Percentiles rank a stretch among this genome's conserved stretches.
Evolutionary conservation across 1,284 basidiomycete species (phyloP).

Genomic region (Tremellales sp.): DNA sequence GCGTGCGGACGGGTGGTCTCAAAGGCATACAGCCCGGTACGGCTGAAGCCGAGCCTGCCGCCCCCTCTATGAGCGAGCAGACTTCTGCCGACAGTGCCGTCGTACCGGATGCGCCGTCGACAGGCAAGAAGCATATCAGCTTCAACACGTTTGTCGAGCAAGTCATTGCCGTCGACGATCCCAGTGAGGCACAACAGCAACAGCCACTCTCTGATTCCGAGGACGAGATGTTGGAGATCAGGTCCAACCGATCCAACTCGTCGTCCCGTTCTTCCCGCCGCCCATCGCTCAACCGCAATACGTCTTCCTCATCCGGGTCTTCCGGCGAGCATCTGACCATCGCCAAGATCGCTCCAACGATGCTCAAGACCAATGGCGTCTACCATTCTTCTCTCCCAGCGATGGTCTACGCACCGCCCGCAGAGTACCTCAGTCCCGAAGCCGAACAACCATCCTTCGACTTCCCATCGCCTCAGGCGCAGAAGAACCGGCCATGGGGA

Average conservation of each 20-base stretch:
- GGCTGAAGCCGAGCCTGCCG: conserved; percentile 10
- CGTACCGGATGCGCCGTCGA: background rate
- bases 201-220: conserved; percentile 51
- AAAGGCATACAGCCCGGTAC: conserved; percentile 17
- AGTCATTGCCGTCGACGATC: conserved; percentile 78
- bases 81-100: conserved; percentile 3
- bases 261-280: conserved; percentile 27
- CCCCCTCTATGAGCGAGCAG: conserved; percentile 1
- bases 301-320: conserved; percentile 23
- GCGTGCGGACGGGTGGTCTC: conserved; percentile 19
- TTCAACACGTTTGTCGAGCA: conserved; percentile 99
- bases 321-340: conserved; percentile 74
- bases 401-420: conserved; percentile 69
- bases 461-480: conserved; percentile 34
- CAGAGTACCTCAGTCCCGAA: conserved; percentile 40
- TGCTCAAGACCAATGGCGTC: conserved; percentile 68
- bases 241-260: conserved; percentile 38
- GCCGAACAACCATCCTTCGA: conserved; percentile 24
- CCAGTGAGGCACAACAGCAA: conserved; percentile 24
- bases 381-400: conserved; percentile 50
- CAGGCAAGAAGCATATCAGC: conserved; percentile 72
- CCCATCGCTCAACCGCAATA: conserved; percentile 34
- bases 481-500: background rate
- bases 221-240: conserved; percentile 64
- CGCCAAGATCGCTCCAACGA: conserved; percentile 88